These are phyloP conservation scores for Arthrobotrys iridis DNA, from an alignment of 2,329 filamentous ascomycete species.

Conservation along the genomic window DNA sequence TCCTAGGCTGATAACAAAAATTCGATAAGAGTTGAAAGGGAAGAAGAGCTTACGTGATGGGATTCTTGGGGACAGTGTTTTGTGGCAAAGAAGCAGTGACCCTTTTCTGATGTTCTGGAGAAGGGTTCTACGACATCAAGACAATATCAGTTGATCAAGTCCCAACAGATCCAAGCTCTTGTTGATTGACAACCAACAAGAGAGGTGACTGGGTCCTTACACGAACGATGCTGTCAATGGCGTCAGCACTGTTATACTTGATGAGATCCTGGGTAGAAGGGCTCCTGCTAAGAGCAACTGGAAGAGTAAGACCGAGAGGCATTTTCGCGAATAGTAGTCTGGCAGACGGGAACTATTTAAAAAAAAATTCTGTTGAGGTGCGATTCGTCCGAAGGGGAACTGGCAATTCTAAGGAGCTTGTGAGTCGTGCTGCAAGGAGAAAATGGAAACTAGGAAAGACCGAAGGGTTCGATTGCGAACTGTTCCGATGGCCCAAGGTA, in stretches of 20 bases:
- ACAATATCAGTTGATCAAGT: slow-evolving; percentile 17
- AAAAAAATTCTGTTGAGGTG: slow-evolving; percentile 47
- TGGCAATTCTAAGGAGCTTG: slow-evolving; percentile 38
- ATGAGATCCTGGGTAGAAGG: slow-evolving; percentile 48
- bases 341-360: slow-evolving; percentile 41
- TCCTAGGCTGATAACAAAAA: background rate
- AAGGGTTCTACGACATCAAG: slow-evolving; percentile 42
- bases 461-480: slow-evolving; percentile 46
- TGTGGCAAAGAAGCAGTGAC: slow-evolving; percentile 48
- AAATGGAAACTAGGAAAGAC: slow-evolving; percentile 26
- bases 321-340: slow-evolving; percentile 38
- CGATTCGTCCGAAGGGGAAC: slow-evolving; percentile 32
- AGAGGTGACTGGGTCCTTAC: slow-evolving; percentile 28
- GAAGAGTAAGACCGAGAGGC: slow-evolving; percentile 35
- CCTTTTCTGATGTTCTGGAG: slow-evolving; percentile 46
- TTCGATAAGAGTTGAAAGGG: background rate
- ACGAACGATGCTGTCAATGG: slow-evolving; percentile 46
- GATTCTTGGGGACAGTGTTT: slow-evolving; percentile 49
- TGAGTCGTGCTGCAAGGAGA: slow-evolving; percentile 54
- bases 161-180: slow-evolving; percentile 27
- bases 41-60: slow-evolving; percentile 45
- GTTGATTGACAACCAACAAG: background rate
- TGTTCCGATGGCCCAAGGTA: slow-evolving; percentile 49
- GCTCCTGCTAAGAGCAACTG: slow-evolving; percentile 42
- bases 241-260: slow-evolving; percentile 47